Percentiles rank a stretch among this genome's conserved stretches.
These are phyloP conservation scores for Podaxis mareebaensis DNA, from an alignment of 768 basidiomycete species.

Conservation along the genomic window DNA sequence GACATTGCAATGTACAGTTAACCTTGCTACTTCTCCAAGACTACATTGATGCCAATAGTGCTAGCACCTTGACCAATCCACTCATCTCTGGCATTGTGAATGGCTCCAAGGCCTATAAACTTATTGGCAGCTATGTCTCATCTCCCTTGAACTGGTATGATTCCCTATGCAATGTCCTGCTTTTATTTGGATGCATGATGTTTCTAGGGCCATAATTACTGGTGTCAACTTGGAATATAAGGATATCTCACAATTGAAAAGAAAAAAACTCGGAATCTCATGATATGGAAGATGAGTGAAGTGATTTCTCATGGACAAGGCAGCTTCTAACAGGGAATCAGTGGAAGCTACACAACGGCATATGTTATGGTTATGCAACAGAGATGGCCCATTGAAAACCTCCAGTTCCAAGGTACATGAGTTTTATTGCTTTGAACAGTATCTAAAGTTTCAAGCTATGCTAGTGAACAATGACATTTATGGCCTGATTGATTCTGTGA, in stretches of 20 bases:
- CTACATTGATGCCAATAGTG: neutral
- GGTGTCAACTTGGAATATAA: slow-evolving; percentile 76
- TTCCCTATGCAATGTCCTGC: neutral
- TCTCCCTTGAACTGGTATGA: slow-evolving; percentile 84
- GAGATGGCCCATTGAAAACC: slow-evolving; percentile 65
- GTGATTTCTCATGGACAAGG: neutral
- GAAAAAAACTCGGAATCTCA: slow-evolving; percentile 87
- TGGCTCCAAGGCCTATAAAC: slow-evolving; percentile 83
- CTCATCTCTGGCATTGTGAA: slow-evolving; percentile 92
- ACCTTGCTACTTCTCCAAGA: neutral
- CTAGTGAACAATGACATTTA: slow-evolving; percentile 81
- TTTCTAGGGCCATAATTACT: slow-evolving; percentile 85
- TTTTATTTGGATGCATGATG: neutral
- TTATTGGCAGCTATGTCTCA: slow-evolving; percentile 89
- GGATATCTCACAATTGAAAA: slow-evolving; percentile 71
- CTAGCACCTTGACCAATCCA: slow-evolving; percentile 82
- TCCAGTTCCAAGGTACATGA: slow-evolving; percentile 69
- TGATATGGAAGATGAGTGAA: slow-evolving; percentile 70
- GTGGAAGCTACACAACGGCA: slow-evolving; percentile 94
- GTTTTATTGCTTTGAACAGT: neutral
- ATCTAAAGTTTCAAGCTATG: neutral
- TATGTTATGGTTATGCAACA: slow-evolving; percentile 91
- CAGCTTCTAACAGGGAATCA: slow-evolving; percentile 23
- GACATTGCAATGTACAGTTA: slow-evolving; percentile 72
- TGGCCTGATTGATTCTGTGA: slow-evolving; percentile 82